Percentiles rank a stretch among this genome's conserved stretches.
Evolutionary conservation across 768 basidiomycete species (phyloP).

Genomic region (Auriscalpium microsporum): DNA sequence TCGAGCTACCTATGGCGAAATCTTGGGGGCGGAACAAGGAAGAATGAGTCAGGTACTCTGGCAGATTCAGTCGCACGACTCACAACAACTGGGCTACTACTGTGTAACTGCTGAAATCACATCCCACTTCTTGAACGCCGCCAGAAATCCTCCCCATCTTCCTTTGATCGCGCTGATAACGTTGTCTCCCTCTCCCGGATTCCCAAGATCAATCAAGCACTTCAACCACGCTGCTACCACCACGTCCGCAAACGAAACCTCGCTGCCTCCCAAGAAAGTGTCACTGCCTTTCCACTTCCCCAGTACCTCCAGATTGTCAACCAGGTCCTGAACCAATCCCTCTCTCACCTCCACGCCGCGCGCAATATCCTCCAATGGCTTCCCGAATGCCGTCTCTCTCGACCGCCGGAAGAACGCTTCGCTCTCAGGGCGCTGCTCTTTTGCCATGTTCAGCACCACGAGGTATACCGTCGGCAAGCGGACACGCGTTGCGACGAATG

Average conservation of each 20-base stretch:
- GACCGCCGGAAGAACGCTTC: slow-evolving; percentile 5
- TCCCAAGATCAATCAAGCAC: not conserved
- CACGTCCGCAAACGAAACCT: slow-evolving; percentile 8
- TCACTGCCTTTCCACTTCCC: not conserved
- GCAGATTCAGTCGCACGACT: too few species aligned
- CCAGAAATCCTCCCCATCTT: not conserved
- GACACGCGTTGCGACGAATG: not conserved
- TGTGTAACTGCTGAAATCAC: not conserved
- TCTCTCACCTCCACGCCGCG: not conserved
- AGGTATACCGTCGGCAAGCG: not conserved
- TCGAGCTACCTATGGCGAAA: too few species aligned
- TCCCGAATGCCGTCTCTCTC: slow-evolving; percentile 3
- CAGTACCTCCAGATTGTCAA: not conserved
- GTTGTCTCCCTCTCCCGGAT: slow-evolving; percentile 1
- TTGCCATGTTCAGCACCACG: not conserved
- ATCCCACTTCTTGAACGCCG: not conserved
- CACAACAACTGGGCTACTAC: too few species aligned
- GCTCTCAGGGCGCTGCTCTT: not conserved
- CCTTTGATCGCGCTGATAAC: not conserved
- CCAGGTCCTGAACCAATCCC: not conserved
- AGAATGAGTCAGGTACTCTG: too few species aligned
- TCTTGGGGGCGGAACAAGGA: too few species aligned
- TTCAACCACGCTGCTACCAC: not conserved
- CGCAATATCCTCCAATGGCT: not conserved
- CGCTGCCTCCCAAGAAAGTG: not conserved